Evolutionary conservation across 2,329 filamentous ascomycete species (phyloP).

Genomic region (Emericellopsis cladophorae): DNA sequence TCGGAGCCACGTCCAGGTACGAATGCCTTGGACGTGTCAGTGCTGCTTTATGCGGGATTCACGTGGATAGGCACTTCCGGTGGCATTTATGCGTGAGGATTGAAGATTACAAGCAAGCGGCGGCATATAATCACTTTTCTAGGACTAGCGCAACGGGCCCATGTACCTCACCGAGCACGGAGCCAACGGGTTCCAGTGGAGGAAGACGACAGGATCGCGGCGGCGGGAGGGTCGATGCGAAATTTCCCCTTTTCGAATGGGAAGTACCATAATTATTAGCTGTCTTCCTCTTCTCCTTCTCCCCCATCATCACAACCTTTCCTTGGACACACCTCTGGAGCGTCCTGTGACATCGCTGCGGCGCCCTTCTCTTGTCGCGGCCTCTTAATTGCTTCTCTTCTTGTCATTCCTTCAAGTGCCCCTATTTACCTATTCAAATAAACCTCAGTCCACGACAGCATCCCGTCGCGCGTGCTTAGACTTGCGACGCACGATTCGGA

Average conservation of each 20-base stretch:
- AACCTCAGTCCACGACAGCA: too few species aligned
- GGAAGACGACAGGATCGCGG: not conserved
- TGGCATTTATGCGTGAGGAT: too few species aligned
- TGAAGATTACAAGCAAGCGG: too few species aligned
- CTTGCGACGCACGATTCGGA: too few species aligned
- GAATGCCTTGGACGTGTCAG: too few species aligned
- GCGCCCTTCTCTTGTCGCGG: conserved; percentile 11
- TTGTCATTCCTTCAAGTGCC: conserved; percentile 20
- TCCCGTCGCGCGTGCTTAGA: too few species aligned
- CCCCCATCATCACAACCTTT: conserved; percentile 3
- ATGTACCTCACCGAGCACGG: not conserved
- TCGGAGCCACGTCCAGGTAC: not conserved
- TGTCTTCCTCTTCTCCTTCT: conserved; percentile 8
- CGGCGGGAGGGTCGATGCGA: not conserved
- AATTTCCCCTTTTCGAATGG: not conserved
- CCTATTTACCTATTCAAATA: conserved; percentile 6
- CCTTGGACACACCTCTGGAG: not conserved
- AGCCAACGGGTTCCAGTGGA: not conserved
- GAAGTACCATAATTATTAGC: not conserved
- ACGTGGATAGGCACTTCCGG: too few species aligned
- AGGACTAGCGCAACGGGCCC: not conserved
- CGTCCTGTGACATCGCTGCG: conserved; percentile 1
- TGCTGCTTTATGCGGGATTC: too few species aligned
- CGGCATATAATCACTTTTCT: too few species aligned
- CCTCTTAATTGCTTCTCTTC: conserved; percentile 18